Evolutionary conservation across 345 rosid species (phyloP), one percentile per base, ranked within the genome.

Genomic region (Noccaea caerulescens): DNA sequence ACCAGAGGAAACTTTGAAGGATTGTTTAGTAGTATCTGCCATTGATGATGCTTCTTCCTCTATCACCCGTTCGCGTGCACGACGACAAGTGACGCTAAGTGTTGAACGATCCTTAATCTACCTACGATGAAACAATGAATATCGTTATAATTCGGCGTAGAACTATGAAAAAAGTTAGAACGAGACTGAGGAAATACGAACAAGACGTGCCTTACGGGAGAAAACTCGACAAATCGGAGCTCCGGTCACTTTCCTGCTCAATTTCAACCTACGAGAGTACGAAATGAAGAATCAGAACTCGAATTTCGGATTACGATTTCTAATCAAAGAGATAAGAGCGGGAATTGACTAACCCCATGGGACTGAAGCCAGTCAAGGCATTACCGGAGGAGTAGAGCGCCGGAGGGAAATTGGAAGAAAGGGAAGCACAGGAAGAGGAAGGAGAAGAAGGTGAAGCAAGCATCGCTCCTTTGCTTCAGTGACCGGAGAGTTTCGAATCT

Each of bases 1-100:
- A 54, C 98, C 98, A 23, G 86, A 83, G 37, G 76, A 91, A 46
- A 72, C 78, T 60, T 75, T 82, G 4, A 86, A 79, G 4, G 80
- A 75, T n/a, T 65, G 77, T 33, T 16, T 69, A 18, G 75, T 54
- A 52, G 75, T 54, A 52, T 78, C 85, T 46, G 82, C 61, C 83
- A 80, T 80, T 33, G 65, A 49, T 34, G 84, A 71, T 23, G 77
- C 80, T 72, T 84, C 91, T 68, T 82, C 90, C 88, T 92, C 59
- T 55, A 55, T 33, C 41, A 88, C 82, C 3, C 84, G 83, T 57
- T 87, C 86, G 58, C 75, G 79, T 62, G 92, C 78, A 57, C 80
- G 83, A 60, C 61, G 81, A 76, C 80, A 80, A 70, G 80, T 79
- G 57, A 78, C 88, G 58, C 62, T 54, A 51, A 81, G 12, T 53